Evolutionary conservation across 2,329 filamentous ascomycete species (phyloP).

Genomic region (Fusarium penzigii): DNA sequence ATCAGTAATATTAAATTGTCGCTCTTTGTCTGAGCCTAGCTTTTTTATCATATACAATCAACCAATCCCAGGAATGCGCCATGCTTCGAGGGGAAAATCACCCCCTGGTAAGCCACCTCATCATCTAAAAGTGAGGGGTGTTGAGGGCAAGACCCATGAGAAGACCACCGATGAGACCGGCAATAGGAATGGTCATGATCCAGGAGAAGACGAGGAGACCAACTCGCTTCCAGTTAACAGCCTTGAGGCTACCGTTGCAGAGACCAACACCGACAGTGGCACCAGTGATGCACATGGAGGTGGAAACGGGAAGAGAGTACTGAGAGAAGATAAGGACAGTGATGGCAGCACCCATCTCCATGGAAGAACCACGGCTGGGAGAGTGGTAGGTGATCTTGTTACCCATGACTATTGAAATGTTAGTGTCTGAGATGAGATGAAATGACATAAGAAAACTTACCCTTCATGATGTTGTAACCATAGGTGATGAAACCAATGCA

Average conservation of each 20-base stretch:
- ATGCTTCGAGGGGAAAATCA: no score
- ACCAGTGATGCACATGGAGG: slow-evolving; percentile 78
- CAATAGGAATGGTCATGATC: slow-evolving; percentile 46
- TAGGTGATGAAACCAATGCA: slow-evolving; percentile 71
- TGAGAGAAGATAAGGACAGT: slow-evolving; percentile 77
- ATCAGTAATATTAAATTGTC: no score
- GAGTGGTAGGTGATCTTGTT: slow-evolving; percentile 77
- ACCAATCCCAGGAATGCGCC: no score
- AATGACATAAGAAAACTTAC: slow-evolving; percentile 40
- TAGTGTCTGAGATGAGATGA: slow-evolving; percentile 3
- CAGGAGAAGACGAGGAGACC: slow-evolving; percentile 67
- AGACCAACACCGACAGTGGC: slow-evolving; percentile 77
- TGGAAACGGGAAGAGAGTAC: slow-evolving; percentile 74
- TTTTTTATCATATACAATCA: no score
- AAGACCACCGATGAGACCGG: slow-evolving; percentile 42
- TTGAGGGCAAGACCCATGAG: slow-evolving; percentile 44
- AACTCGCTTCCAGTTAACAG: slow-evolving; percentile 76
- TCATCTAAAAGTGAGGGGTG: slow-evolving; percentile 38
- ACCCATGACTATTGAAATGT: slow-evolving; percentile 64
- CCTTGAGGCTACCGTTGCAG: slow-evolving; percentile 71
- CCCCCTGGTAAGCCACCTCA: no score
- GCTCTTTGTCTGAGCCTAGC: no score
- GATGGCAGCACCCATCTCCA: slow-evolving; percentile 79
- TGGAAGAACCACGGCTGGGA: slow-evolving; percentile 60
- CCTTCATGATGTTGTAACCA: slow-evolving; percentile 84